A percentile compares a stretch with the other conserved stretches of the same genome.
Conservation (phyloP, 805 yeast genomes). For the Cyberlindnera bimundalis region DNA sequence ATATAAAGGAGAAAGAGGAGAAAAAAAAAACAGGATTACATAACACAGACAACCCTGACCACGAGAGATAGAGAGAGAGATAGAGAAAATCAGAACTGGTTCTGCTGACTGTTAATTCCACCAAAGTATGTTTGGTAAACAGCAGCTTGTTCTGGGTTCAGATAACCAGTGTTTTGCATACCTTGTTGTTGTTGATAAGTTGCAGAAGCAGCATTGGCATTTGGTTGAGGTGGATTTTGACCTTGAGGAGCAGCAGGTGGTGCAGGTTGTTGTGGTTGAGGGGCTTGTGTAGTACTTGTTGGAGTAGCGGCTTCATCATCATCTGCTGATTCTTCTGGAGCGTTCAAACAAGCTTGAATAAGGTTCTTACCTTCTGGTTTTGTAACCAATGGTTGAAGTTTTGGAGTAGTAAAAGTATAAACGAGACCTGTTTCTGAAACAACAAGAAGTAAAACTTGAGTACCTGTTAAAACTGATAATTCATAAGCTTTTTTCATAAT, state of each 20-base stretch:
- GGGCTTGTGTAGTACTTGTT: slow-evolving; percentile 29
- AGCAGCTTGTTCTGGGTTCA: slow-evolving; percentile 46
- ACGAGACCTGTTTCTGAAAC: slow-evolving; percentile 99
- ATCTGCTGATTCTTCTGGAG: slow-evolving; percentile 72
- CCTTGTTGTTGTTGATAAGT: slow-evolving; percentile 40
- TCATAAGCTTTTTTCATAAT: slow-evolving; percentile 99
- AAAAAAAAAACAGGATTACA: neutral
- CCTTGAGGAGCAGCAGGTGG: slow-evolving; percentile 17
- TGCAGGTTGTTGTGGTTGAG: slow-evolving; percentile 22
- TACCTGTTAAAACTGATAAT: slow-evolving; percentile 92
- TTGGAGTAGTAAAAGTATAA: slow-evolving; percentile 98
- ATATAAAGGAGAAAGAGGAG: too few relatives aligned
- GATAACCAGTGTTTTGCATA: slow-evolving; percentile 43
- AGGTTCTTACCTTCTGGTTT: slow-evolving; percentile 96
- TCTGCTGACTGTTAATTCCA: slow-evolving; percentile 55
- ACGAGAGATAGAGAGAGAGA: neutral
- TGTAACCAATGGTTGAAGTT: slow-evolving; percentile 95
- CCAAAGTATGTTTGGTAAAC: slow-evolving; percentile 65
- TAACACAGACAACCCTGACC: neutral
- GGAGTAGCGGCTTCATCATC: slow-evolving; percentile 39
- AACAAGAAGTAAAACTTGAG: slow-evolving; percentile 90
- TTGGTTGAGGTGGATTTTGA: slow-evolving; percentile 11
- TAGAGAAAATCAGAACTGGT: slow-evolving; percentile 37
- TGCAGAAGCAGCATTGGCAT: slow-evolving; percentile 29
- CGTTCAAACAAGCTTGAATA: slow-evolving; percentile 94